Conservation (phyloP, 2,329 filamentous ascomycete species). For the Pseudophaeomoniella oleicola region DNA sequence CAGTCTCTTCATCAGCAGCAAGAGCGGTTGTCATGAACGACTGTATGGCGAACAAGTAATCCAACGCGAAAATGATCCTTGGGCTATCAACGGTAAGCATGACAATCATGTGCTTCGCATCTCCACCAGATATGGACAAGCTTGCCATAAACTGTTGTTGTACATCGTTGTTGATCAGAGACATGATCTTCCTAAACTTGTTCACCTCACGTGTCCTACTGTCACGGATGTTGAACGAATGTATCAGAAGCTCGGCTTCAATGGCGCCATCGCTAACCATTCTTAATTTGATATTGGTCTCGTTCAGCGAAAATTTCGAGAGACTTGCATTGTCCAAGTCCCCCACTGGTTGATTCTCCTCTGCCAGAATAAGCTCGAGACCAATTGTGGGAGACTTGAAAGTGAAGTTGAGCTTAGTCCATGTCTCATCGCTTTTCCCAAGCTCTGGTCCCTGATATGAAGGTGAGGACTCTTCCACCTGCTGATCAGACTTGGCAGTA, state of each 20-base stretch:
- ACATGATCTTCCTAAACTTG: conserved; percentile 97
- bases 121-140: conserved; percentile 76
- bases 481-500: conserved; percentile 29
- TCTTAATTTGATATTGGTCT: conserved; percentile 78
- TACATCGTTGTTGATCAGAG: conserved; percentile 82
- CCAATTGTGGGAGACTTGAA: conserved; percentile 83
- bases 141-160: conserved; percentile 96
- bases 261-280: conserved; percentile 86
- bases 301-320: conserved; percentile 86
- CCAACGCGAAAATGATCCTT: conserved; percentile 82
- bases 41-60: conserved; percentile 86
- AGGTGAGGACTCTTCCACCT: conserved; percentile 25
- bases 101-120: conserved; percentile 69
- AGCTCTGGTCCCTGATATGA: conserved; percentile 56
- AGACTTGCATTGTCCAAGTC: conserved; percentile 67
- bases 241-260: conserved; percentile 83
- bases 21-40: conserved; percentile 63
- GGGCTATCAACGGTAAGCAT: conserved; percentile 92
- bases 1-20: conserved; percentile 38
- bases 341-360: conserved; percentile 62
- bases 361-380: conserved; percentile 69
- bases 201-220: conserved; percentile 80
- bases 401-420: conserved; percentile 85
- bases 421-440: conserved; percentile 52
- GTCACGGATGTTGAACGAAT: conserved; percentile 89